These are phyloP conservation scores for Cichorium intybus DNA, from an alignment of 140 eudicot species.

Conservation along the genomic window DNA sequence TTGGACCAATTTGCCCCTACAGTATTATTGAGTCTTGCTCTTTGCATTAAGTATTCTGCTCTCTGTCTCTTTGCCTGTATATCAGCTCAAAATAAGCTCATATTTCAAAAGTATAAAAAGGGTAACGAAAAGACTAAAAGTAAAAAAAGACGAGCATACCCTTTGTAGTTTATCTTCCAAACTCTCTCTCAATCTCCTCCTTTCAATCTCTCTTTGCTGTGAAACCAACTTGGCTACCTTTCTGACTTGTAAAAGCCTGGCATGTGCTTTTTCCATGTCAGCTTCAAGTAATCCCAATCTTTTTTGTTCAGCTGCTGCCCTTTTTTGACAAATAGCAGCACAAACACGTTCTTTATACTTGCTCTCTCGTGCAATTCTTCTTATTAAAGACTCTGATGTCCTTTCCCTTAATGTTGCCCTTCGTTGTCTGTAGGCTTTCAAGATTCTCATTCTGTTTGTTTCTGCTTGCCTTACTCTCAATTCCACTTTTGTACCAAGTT, in stretches of 20 bases:
- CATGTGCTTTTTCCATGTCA: constrained; percentile 76
- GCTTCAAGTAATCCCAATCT: constrained; percentile 76
- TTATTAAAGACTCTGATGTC: constrained; percentile 57
- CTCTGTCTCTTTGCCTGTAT: constrained; percentile 93
- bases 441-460: constrained; percentile 77
- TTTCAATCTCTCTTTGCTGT: constrained; percentile 80
- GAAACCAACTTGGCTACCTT: constrained; percentile 64
- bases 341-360: constrained; percentile 83
- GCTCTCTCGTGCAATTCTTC: constrained; percentile 75
- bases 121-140: neutral
- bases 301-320: constrained; percentile 89
- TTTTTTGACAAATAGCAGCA: constrained; percentile 82
- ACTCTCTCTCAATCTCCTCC: constrained; percentile 67
- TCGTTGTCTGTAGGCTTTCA: constrained; percentile 69
- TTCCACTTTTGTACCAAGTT: constrained; percentile 73
- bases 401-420: constrained; percentile 89
- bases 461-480: constrained; percentile 71
- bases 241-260: constrained; percentile 67
- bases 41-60: constrained; percentile 74
- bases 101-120: neutral
- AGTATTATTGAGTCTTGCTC: constrained; percentile 29
- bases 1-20: constrained; percentile 34
- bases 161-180: constrained; percentile 78
- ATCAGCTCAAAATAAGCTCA: constrained; percentile 15
- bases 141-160: constrained; percentile 38